These are phyloP conservation scores for Kodamaea fungicola DNA, from an alignment of 1,139 yeast species.

Conservation along the genomic window DNA sequence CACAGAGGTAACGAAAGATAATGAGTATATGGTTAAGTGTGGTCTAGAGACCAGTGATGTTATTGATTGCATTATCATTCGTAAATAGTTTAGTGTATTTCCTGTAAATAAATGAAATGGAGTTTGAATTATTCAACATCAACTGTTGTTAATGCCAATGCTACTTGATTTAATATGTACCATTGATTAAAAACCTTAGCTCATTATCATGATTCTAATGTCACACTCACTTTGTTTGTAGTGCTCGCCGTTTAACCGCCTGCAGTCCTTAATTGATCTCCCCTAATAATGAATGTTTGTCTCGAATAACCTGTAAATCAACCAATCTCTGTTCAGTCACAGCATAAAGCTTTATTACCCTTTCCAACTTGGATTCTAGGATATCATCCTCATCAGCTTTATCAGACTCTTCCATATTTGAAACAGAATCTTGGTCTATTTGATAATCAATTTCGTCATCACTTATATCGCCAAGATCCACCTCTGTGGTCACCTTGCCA, in stretches of 20 bases:
- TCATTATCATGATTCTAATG: too few species aligned
- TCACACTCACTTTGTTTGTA: too few species aligned
- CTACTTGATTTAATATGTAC: too few species aligned
- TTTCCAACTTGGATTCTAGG: conserved; percentile 49
- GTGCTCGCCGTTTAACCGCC: too few species aligned
- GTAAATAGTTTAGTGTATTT: too few species aligned
- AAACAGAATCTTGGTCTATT: conserved; percentile 9
- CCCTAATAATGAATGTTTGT: conserved; percentile 14
- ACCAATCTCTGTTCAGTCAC: conserved; percentile 55
- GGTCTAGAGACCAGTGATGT: conserved; percentile 67
- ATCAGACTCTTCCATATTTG: conserved; percentile 15
- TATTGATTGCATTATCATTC: conserved; percentile 43
- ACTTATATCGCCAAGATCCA: conserved; percentile 9
- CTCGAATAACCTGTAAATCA: conserved; percentile 33
- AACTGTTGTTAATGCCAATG: not conserved
- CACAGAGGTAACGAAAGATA: conserved; percentile 11
- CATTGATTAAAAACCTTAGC: too few species aligned
- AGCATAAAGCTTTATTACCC: conserved; percentile 57
- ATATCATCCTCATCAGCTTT: conserved; percentile 25
- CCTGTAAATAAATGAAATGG: conserved; percentile 1
- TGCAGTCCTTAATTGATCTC: not conserved
- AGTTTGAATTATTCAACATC: not conserved
- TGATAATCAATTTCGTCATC: conserved; percentile 8
- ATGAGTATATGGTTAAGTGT: conserved; percentile 53
- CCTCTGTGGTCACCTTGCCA: conserved; percentile 1